A percentile compares a stretch with the other conserved stretches of the same genome.
Evolutionary conservation across 2,329 filamentous ascomycete species (phyloP).

Genomic region (Coniochaeta prunicola): DNA sequence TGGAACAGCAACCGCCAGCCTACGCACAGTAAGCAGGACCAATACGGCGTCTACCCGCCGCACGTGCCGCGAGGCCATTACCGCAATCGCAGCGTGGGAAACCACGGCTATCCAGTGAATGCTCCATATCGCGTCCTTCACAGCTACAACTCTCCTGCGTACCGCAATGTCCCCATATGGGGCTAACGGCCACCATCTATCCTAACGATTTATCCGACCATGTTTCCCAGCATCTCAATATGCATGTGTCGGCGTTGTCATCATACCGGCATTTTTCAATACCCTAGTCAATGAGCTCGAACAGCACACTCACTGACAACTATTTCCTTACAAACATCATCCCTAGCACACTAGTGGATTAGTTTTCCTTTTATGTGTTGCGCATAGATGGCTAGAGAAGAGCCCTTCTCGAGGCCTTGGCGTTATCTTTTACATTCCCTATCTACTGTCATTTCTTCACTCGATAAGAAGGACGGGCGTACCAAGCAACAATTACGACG

Average conservation of each 20-base stretch:
- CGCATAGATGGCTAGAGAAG: neutral
- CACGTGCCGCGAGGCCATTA: slow-evolving; percentile 26
- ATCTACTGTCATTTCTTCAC: neutral
- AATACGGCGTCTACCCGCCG: slow-evolving; percentile 23
- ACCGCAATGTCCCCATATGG: slow-evolving; percentile 48
- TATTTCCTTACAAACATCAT: neutral
- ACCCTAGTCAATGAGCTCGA: neutral
- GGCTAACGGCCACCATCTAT: slow-evolving; percentile 33
- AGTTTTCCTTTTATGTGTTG: neutral
- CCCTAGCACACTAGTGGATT: neutral
- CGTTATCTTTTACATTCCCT: neutral
- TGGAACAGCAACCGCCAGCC: slow-evolving; percentile 17
- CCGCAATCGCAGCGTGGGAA: slow-evolving; percentile 29
- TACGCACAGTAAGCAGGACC: slow-evolving; percentile 16
- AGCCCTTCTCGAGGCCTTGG: neutral
- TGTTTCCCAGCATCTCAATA: neutral
- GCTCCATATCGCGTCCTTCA: slow-evolving; percentile 46
- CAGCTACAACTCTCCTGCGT: slow-evolving; percentile 52
- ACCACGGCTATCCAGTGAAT: slow-evolving; percentile 12
- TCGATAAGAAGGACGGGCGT: neutral
- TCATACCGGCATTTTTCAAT: neutral
- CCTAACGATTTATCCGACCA: neutral
- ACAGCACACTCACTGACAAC: neutral
- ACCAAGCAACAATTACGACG: slow-evolving; percentile 1
- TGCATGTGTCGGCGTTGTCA: neutral